These are phyloP conservation scores for Backusella westeae DNA, from an alignment of 192 early-diverging fungal genomes.

Conservation along the genomic window DNA sequence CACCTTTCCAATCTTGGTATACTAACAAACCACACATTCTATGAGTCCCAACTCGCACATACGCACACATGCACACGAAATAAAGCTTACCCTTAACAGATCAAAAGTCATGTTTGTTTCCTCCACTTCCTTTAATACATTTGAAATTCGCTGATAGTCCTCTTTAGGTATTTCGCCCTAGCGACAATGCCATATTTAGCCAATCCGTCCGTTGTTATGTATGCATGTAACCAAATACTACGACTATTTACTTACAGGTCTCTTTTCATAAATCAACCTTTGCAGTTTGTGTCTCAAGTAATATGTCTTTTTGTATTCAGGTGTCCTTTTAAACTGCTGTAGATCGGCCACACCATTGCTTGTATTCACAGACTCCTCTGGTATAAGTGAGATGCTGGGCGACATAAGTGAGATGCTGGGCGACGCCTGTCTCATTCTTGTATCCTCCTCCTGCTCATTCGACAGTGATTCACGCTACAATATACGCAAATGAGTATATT, in stretches of 20 bases:
- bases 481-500: background rate
- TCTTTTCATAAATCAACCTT: slow-evolving; percentile 38
- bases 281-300: slow-evolving; percentile 36
- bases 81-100: slow-evolving; percentile 28
- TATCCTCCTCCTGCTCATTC: slow-evolving; percentile 20
- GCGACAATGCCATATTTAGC: background rate
- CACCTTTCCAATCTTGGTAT: slow-evolving; percentile 43
- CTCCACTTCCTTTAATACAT: slow-evolving; percentile 34
- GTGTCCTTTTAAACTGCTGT: slow-evolving; percentile 6
- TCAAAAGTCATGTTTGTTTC: slow-evolving; percentile 29
- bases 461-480: slow-evolving; percentile 24
- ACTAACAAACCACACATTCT: background rate
- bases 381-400: background rate
- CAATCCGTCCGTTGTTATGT: background rate
- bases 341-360: background rate
- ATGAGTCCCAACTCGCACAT: background rate
- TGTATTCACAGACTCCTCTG: background rate
- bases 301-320: slow-evolving; percentile 27
- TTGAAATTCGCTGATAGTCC: slow-evolving; percentile 36
- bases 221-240: background rate
- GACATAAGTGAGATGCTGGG: background rate
- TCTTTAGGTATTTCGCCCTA: slow-evolving; percentile 34
- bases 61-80: background rate
- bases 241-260: slow-evolving; percentile 22
- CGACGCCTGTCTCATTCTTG: background rate